Evolutionary conservation across 2,329 filamentous ascomycete species (phyloP), one percentile per base, ranked within the genome.

Genomic region (Aspergillus oerlinghausenensis): DNA sequence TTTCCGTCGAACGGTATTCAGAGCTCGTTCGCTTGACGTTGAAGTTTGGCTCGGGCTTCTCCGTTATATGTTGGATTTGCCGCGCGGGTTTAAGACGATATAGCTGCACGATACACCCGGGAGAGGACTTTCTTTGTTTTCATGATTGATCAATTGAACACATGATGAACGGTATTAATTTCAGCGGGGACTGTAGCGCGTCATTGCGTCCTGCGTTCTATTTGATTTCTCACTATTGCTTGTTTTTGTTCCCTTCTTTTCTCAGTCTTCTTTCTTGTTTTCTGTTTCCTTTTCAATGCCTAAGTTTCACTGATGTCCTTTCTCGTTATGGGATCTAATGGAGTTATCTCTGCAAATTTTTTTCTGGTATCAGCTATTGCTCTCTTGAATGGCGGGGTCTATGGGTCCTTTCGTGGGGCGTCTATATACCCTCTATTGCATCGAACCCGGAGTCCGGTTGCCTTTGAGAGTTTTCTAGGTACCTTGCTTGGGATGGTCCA

Each of bases 1-100:
- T 64, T 73, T 51, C 61, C 65, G 40, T 57, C 67, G 3, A 68
- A 60, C 52, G 65, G 67, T 23, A 65, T 74, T 23, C 71, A 71
- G 49, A 74, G 72, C 55, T 70, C 68, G 35, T 64, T 67, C 40
- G 69, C 70, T 42, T 73, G 55, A 70, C 25, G 8, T 28, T 11
- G 42, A 32, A 45, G 25, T 49, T 56, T 45, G 11, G 25, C 9
- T 32, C 23, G 32, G 25, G 10, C 9, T 21, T 52, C 49, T n/a
- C 25, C 40, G 40, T 52, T 55, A 10, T 17, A 23, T 28, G 38
- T 17, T 57, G 48, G 54, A 47, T 14, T 56, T 56, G 35, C 21
- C 35, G 26, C 32, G 14, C 17, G 19, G 17, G 5, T 47, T 47
- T 26, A 14, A 14, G 43, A 25, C 3, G 19, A 14, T 23, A 25